Base-by-base conservation (phyloP, 75 land plant genomes). In the Azolla pinnata region DNA sequence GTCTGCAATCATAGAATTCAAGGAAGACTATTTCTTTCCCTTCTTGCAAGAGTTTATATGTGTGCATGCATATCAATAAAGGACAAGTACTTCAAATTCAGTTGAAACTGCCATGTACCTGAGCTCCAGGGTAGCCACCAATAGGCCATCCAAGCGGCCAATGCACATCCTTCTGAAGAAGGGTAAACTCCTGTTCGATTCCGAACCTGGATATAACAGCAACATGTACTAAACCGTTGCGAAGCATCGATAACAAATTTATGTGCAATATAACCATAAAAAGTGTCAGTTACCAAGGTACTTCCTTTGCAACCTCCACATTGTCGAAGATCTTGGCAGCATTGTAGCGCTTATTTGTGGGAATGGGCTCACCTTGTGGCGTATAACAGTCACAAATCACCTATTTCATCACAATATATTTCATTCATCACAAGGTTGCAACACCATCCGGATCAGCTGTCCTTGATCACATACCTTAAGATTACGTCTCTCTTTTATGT, bases 101-200 rank as follows among this genome's bases (percentile, higher is more conserved):
- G 40, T 33, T 55, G 57, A 5, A 12, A 5, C 12, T 35, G 40
- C 12, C 54, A 46, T 3, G 33, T 31, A 90, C 97, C 96, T 93
- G 98, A 30, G 98, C 87, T 34, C 98, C 98, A 42, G 98, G 98
- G 31, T 79, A 93, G 24, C 79, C 98, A 47, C 90, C 95, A 19
- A 81, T 79, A 38, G 98, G 98, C 98, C 98, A 93, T 8, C 98
- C 98, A 29, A 93, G 67, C 64, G 98, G 98, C 98, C 98, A 93
- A 24, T 89, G 85, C 35, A 93, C 96, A 62, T 83, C 67, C 65
- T 75, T 61, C 66, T 93, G 98, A 44, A 93, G 78, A 47, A 93
- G 77, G 0, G 98, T 93, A 79, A 86, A 93, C 71, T 93, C 98
- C 66, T 93, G 98, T 75, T 93, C 98, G 31, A 93, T 79, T 1